These are phyloP conservation scores for Chlamydomonas sphaeroides DNA, from an alignment of 139 green algal genomes.

Conservation along the genomic window DNA sequence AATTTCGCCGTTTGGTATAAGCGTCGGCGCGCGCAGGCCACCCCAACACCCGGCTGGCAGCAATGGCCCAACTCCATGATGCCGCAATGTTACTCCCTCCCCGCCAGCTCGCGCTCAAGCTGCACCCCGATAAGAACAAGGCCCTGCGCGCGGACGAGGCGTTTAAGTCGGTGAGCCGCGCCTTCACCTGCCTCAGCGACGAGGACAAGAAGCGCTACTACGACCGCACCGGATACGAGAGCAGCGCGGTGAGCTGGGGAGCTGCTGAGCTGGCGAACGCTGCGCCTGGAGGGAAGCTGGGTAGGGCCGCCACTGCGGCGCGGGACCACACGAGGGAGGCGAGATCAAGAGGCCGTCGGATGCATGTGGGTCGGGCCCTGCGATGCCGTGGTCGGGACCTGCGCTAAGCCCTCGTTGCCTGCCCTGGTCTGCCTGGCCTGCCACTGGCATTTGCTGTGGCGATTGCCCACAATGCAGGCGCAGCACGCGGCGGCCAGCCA, in stretches of 20 bases:
- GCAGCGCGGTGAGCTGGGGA: slow-evolving; percentile 46
- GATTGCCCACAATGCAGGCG: background rate
- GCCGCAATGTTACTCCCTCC: too few species aligned
- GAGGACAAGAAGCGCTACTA: slow-evolving; percentile 70
- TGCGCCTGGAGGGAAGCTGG: too few species aligned
- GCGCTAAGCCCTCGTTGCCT: too few species aligned
- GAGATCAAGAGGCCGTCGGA: background rate
- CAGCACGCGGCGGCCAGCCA: slow-evolving; percentile 33
- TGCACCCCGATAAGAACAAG: slow-evolving; percentile 77
- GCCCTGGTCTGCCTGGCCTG: too few species aligned
- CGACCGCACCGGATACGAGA: slow-evolving; percentile 58
- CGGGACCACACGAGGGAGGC: too few species aligned
- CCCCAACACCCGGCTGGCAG: background rate
- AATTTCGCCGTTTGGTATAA: too few species aligned
- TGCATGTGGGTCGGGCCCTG: too few species aligned
- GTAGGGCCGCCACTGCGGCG: too few species aligned
- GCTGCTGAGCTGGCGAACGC: too few species aligned
- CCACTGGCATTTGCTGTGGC: too few species aligned
- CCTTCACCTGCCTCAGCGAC: slow-evolving; percentile 71
- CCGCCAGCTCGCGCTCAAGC: slow-evolving; percentile 64
- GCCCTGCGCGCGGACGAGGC: slow-evolving; percentile 64
- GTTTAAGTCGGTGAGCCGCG: slow-evolving; percentile 70
- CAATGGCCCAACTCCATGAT: too few species aligned
- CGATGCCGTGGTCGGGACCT: too few species aligned
- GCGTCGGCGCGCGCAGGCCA: background rate